Evolutionary conservation across 1,139 yeast genomes (phyloP).

Genomic region (Lodderomyces pseudojiufengensis): DNA sequence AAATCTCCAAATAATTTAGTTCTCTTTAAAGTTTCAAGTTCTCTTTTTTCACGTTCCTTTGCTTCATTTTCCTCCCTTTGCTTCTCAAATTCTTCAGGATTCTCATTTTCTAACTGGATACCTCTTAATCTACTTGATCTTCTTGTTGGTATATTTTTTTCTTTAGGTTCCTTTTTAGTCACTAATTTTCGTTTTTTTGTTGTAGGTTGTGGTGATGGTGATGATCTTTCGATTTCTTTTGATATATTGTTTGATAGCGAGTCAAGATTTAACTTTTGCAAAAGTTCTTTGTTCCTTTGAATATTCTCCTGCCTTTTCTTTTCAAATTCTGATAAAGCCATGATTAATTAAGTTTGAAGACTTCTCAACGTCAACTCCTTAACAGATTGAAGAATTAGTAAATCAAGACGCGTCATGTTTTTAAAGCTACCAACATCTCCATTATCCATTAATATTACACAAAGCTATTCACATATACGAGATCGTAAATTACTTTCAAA

Average conservation of each 20-base stretch:
- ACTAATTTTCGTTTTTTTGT: constrained; percentile 11
- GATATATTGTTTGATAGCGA: constrained; percentile 29
- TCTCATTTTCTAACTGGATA: constrained; percentile 38
- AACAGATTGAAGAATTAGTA: too few species aligned
- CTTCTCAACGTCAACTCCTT: too few species aligned
- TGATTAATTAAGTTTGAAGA: too few species aligned
- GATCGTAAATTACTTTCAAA: too few species aligned
- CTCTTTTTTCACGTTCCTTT: constrained; percentile 31
- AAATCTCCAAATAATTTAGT: constrained; percentile 62
- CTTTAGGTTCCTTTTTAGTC: constrained; percentile 19
- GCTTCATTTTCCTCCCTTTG: constrained; percentile 36
- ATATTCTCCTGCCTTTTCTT: constrained; percentile 58
- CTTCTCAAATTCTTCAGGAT: constrained; percentile 34
- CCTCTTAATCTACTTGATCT: constrained; percentile 69
- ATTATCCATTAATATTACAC: too few species aligned
- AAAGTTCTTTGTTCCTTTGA: constrained; percentile 38
- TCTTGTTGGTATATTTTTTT: constrained; percentile 44
- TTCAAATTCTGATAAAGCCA: constrained; percentile 57
- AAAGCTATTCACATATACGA: too few species aligned
- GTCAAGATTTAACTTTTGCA: constrained; percentile 37
- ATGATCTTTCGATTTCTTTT: constrained; percentile 19
- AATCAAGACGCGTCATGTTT: too few species aligned
- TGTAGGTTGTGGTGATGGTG: constrained; percentile 12
- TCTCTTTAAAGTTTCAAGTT: constrained; percentile 48
- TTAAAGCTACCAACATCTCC: too few species aligned